phyloP scores from a whole-genome alignment of 352 stramenopile genomes.

The Globisporangium cylindrosporum region DNA sequence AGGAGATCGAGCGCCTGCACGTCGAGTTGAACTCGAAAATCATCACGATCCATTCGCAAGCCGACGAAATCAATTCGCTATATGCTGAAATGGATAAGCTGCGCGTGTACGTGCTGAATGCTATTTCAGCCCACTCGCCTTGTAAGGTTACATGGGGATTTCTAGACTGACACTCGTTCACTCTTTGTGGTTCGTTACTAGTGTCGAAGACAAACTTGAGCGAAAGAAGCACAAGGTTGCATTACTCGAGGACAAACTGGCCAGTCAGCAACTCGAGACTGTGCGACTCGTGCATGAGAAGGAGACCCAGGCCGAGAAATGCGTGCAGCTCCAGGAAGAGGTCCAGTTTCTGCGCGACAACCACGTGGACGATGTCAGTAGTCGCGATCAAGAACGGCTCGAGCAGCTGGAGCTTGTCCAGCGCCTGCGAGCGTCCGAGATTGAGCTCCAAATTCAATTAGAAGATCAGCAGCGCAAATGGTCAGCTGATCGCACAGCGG shows the following conservation, averaged over 20 bases:
- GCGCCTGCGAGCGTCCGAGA: constrained; percentile 38
- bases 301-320: constrained; percentile 39
- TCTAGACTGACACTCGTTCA: background rate
- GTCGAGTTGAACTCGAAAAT: constrained; percentile 55
- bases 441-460: constrained; percentile 48
- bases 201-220: constrained; percentile 33
- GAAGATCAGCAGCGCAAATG: constrained; percentile 67
- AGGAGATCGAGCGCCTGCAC: constrained; percentile 59
- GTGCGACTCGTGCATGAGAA: constrained; percentile 53
- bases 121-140: background rate
- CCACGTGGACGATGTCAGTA: constrained; percentile 41
- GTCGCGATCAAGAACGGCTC: constrained; percentile 56
- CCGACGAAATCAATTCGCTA: constrained; percentile 54
- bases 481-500: constrained; percentile 35
- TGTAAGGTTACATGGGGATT: no score
- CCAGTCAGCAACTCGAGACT: constrained; percentile 40
- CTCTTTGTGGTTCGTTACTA: constrained; percentile 1
- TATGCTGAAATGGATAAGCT: constrained; percentile 63
- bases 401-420: constrained; percentile 61
- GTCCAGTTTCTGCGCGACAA: constrained; percentile 55
- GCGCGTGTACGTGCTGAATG: constrained; percentile 20
- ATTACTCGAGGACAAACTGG: constrained; percentile 28
- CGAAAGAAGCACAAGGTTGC: constrained; percentile 36
- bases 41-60: constrained; percentile 55
- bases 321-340: constrained; percentile 45